phyloP scores from a whole-genome alignment of 805 yeast genomes.

The Scheffersomyces amazonensis region DNA sequence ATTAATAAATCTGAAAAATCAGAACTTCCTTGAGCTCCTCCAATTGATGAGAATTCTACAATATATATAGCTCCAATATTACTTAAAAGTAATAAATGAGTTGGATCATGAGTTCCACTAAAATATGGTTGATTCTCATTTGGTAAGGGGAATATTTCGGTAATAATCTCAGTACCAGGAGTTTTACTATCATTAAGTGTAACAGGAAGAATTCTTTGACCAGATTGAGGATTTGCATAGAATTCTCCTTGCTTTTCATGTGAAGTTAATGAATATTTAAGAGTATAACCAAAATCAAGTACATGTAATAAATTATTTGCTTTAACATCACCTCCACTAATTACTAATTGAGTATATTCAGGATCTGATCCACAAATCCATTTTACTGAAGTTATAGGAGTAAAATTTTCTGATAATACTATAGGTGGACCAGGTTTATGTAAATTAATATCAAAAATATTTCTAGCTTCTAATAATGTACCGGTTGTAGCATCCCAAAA shows the following conservation, averaged over 20 bases:
- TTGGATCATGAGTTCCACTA: constrained; percentile 77
- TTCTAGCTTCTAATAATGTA: constrained; percentile 68
- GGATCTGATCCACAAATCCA: constrained; percentile 86
- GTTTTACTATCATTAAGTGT: constrained; percentile 17
- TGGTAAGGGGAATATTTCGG: constrained; percentile 27
- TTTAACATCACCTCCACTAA: constrained; percentile 63
- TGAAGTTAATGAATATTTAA: constrained; percentile 76
- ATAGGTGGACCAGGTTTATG: constrained; percentile 46
- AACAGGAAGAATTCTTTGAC: constrained; percentile 24
- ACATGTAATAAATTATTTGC: constrained; percentile 35
- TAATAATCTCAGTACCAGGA: constrained; percentile 22
- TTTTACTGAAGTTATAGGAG: constrained; percentile 50
- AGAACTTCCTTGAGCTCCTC: constrained; percentile 13
- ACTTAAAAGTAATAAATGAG: constrained; percentile 54
- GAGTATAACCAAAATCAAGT: constrained; percentile 77
- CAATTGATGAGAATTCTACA: constrained; percentile 46
- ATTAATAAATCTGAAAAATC: constrained; percentile 40
- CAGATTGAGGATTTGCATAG: constrained; percentile 60
- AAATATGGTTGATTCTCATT: constrained; percentile 64
- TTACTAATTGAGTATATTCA: constrained; percentile 69
- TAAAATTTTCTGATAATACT: constrained; percentile 17
- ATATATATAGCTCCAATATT: constrained; percentile 66
- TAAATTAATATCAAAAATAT: constrained; percentile 61
- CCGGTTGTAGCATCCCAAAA: constrained; percentile 93
- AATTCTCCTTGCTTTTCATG: constrained; percentile 79